Conservation (phyloP, 805 yeast genomes). For the Pichia eremophila region DNA sequence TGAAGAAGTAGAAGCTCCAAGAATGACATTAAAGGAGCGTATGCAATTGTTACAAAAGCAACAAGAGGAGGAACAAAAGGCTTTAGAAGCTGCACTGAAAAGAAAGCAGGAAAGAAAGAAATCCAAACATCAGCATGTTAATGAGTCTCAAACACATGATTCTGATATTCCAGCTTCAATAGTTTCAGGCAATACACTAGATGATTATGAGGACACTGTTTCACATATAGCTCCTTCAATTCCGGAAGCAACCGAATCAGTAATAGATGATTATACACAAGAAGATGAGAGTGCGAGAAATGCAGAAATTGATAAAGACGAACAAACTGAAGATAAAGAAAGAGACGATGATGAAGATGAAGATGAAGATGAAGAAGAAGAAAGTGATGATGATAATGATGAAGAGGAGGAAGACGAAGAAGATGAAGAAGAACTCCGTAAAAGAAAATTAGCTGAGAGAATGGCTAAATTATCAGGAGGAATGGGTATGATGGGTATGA, state of each 20-base stretch:
- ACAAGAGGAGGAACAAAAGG: slow-evolving; percentile 67
- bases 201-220: background rate
- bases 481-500: slow-evolving; percentile 68
- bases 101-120: slow-evolving; percentile 41
- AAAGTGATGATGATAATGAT: slow-evolving; percentile 39
- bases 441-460: slow-evolving; percentile 74
- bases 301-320: slow-evolving; percentile 18
- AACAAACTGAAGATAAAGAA: slow-evolving; percentile 17
- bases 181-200: background rate
- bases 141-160: background rate
- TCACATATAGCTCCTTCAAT: background rate
- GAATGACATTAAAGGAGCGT: slow-evolving; percentile 76
- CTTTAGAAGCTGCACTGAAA: slow-evolving; percentile 51
- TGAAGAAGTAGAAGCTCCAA: slow-evolving; percentile 52
- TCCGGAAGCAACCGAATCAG: background rate
- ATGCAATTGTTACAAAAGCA: slow-evolving; percentile 75
- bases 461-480: slow-evolving; percentile 96
- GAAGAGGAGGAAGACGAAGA: slow-evolving; percentile 50
- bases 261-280: background rate
- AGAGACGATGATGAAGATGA: slow-evolving; percentile 23
- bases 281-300: slow-evolving; percentile 3
- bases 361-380: slow-evolving; percentile 26
- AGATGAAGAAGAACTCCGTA: slow-evolving; percentile 67
- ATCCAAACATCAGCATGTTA: slow-evolving; percentile 5
- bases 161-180: background rate